Evolutionary conservation across 2,329 filamentous ascomycete genomes (phyloP), one percentile per base, ranked within the genome.

Genomic region (Ascochyta rabiei): DNA sequence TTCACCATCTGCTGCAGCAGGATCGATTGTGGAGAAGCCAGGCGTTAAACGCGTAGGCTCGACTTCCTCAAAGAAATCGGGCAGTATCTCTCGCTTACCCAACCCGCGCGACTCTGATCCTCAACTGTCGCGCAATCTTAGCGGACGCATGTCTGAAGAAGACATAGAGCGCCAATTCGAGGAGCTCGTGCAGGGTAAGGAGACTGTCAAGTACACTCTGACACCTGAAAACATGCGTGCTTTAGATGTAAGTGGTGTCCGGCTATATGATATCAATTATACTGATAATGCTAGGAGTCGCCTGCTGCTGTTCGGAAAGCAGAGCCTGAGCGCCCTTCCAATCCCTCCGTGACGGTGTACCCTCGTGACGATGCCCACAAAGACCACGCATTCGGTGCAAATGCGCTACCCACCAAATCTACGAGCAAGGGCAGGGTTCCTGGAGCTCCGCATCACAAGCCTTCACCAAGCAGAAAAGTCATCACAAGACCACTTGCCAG

Each of bases 401-500:
- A 56, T 23, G 64, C 64, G 7, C 31, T 70, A 8, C 68, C 71
- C 19, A 54, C 61, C 21, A 64, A 67, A 10, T 61, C 62, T 16
- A 46, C 59, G 18, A 63, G 67, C 1, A 63, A 65, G 24, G 60
- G 60, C 28, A 68, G 64, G 15, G 66, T 62, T 7, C 64, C 64
- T 16, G 59, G 55, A 24, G 44, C 56, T 28, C 12, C 61, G 13
- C 49, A 50, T 4, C 62, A 64, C 34, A 67, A 61, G 48, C 61
- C 69, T 16, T 67, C 67, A 15, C 63, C 66, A 12, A 64, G 62
- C 48, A 60, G 64, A 16, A 69, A 67, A 48, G 60, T 65, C 1
- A 59, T 70, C 4, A 61, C 57, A n/a, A 66, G 71, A 39, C 68
- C 68, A 8, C 75, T 60, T 53, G 86, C 91, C 21, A 84, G 92